Base-by-base conservation (phyloP, 2,329 filamentous ascomycete species). In the Daldinia eschscholtzii region DNA sequence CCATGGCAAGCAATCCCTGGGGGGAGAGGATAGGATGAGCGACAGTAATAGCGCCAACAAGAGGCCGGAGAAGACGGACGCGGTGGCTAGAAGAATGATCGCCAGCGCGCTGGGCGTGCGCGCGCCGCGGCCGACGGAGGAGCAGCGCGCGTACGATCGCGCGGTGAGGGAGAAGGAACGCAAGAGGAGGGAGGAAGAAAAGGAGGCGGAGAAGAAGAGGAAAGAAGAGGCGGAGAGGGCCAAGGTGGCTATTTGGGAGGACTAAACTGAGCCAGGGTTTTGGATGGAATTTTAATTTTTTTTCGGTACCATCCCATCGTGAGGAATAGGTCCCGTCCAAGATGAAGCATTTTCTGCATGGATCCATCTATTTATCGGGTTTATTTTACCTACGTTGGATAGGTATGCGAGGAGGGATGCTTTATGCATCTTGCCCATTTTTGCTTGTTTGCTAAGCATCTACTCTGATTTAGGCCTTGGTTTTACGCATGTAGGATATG, bases 201-300 rank as follows among this genome's bases (percentile, higher is more conserved):
- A 85, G 76, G 89, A 89, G 64, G 88, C 88, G 64, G 88, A 90
- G 79, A 87, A 82, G 73, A 81, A 83, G 71, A 85, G 83, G 75
- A 86, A 84, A 83, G 75, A 87, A 87, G 71, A 69, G 57, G 88
- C 89, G 37, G 92, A 95, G 78, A 88, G 86, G 79, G 91, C 91
- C n/a, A 97, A 92, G 84, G 87, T 87, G 68, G 90, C 92, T n/a
- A 85, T 97, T 28, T 98, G 96, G 96, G 91, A 96, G 66, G 92
- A 91, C 76, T 91, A 23, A 23, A 23, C 1, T 23, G 2, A 23
- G 20, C 2, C 20, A 23, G 2, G 2, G 20, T 23, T 23, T 23
- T 2, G 20, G 20, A 23, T 23, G 20, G 20, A 2, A 2, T 1
- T 23, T 23, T 23, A 2, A 23, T 23, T 23, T 23, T 23, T 23